Base-by-base conservation (phyloP, 257 asterid genomes). In the Echites panduratus region DNA sequence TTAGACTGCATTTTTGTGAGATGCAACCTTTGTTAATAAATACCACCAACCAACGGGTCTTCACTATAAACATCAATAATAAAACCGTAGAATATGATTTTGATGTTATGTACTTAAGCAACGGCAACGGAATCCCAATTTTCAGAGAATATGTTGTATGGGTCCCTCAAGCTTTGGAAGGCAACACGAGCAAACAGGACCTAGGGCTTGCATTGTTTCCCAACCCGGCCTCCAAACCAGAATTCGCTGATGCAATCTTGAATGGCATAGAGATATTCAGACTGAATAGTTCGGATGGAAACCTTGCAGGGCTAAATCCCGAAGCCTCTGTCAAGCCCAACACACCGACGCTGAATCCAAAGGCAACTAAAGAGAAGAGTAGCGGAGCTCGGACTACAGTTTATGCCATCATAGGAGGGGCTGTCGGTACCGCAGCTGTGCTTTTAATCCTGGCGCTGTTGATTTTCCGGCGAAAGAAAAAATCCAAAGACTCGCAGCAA, bases 211-310 rank as follows among this genome's bases (percentile, higher is more conserved):
- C 85, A 4, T 14, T 88, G 77, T 17, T 17, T 32, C 92, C 96
- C 5, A 11, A 20, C 66, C 0, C 0, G 9, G 61, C 19, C 4
- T 1, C 16, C 4, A 0, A 0, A 0, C 65, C 89, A 4, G 0
- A 0, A 7, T 82, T 53, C 20, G 0, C 0, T 0, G 82, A 19
- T 54, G 86, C 82, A 7, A 38, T 85, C 66, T 84, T 89, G 57
- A 89, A 88, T 70, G 96, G 96, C 0, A 52, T 89, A 1, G 96
- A 88, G 73, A 82, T 89, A n/a, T 88, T 86, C 80, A 89, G 84
- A 72, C 73, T 90, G 74, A 88, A 24, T 63, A 78, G 66, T 3
- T 2, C 83, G 0, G 43, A 1, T 2, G 61, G 80, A 50, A 88
- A 75, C 54, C 80, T 89, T 0, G 89, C 87, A 2, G 92, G 80